Evolutionary conservation across 2,329 filamentous ascomycete genomes (phyloP).

Genomic region (Hypoxylon sp.): DNA sequence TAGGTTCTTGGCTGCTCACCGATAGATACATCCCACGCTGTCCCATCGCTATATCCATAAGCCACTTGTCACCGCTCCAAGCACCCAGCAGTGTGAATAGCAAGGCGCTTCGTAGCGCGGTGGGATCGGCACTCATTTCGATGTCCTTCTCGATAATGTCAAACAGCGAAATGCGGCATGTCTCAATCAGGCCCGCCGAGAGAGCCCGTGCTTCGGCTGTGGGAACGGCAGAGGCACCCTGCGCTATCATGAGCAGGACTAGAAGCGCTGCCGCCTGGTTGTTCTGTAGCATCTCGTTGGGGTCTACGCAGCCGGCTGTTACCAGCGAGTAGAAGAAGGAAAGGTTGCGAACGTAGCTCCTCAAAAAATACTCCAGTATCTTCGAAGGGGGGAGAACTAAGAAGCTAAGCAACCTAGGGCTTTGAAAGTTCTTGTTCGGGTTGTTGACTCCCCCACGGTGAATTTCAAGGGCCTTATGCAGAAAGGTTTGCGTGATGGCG

Average conservation of each 20-base stretch:
- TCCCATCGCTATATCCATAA: constrained; percentile 80
- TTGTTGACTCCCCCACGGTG: constrained; percentile 62
- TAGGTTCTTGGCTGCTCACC: constrained; percentile 55
- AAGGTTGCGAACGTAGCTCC: constrained; percentile 71
- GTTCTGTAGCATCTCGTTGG: constrained; percentile 72
- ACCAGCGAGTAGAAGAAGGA: constrained; percentile 73
- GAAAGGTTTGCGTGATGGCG: constrained; percentile 75
- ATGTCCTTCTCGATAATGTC: constrained; percentile 77
- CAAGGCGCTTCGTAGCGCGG: constrained; percentile 70
- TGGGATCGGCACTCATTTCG: constrained; percentile 70
- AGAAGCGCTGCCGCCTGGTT: constrained; percentile 72
- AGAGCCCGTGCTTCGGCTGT: constrained; percentile 71
- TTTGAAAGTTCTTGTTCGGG: constrained; percentile 54
- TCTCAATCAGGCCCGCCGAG: constrained; percentile 73
- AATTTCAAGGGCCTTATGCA: constrained; percentile 75
- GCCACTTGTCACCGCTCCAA: constrained; percentile 80
- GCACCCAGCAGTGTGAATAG: constrained; percentile 74
- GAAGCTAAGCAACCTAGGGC: constrained; percentile 65
- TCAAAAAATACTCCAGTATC: constrained; percentile 73
- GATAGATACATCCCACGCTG: constrained; percentile 77
- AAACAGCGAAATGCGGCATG: constrained; percentile 75
- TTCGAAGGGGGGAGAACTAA: constrained; percentile 71
- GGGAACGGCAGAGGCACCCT: constrained; percentile 72
- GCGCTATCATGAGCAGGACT: constrained; percentile 76
- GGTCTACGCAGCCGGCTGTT: constrained; percentile 66